Evolutionary conservation across 352 stramenopile species (phyloP).

Genomic region (Globisporangium spiculum): DNA sequence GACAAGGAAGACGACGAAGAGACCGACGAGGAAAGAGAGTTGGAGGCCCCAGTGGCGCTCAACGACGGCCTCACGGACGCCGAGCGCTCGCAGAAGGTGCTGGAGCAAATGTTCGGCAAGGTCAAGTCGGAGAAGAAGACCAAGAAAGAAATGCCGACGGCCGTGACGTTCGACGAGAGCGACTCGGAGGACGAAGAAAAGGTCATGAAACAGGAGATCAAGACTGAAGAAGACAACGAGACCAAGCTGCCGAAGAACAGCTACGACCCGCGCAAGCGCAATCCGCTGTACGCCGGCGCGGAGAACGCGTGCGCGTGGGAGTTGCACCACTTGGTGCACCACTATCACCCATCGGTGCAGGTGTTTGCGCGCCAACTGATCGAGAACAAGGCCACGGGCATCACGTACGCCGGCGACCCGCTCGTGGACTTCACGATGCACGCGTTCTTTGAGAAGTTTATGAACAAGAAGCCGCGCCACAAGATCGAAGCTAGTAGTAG

Average conservation of each 20-base stretch:
- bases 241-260: slow-evolving; percentile 16
- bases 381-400: slow-evolving; percentile 42
- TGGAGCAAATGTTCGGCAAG: slow-evolving; percentile 67
- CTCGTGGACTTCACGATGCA: slow-evolving; percentile 96
- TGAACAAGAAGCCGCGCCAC: slow-evolving; percentile 95
- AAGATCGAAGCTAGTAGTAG: slow-evolving; percentile 23
- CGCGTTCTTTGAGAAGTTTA: slow-evolving; percentile 98
- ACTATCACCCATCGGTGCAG: slow-evolving; percentile 97
- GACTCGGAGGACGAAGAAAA: slow-evolving; percentile 31
- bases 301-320: slow-evolving; percentile 91
- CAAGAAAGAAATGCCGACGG: slow-evolving; percentile 22
- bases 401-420: slow-evolving; percentile 95
- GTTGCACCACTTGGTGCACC: slow-evolving; percentile 84
- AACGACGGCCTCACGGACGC: slow-evolving; percentile 50
- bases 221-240: slow-evolving; percentile 1
- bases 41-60: slow-evolving; percentile 17
- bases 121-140: slow-evolving; percentile 18
- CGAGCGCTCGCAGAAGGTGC: slow-evolving; percentile 48
- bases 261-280: slow-evolving; percentile 88
- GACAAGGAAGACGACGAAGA: slow-evolving; percentile 37
- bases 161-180: slow-evolving; percentile 25
- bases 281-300: slow-evolving; percentile 78
- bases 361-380: slow-evolving; percentile 89
- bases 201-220: slow-evolving; percentile 3
- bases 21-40: slow-evolving; percentile 29